Percentiles rank a stretch among this genome's conserved stretches.
phyloP scores from a whole-genome alignment of 2,329 filamentous ascomycete genomes.

The Colletotrichum salicis region DNA sequence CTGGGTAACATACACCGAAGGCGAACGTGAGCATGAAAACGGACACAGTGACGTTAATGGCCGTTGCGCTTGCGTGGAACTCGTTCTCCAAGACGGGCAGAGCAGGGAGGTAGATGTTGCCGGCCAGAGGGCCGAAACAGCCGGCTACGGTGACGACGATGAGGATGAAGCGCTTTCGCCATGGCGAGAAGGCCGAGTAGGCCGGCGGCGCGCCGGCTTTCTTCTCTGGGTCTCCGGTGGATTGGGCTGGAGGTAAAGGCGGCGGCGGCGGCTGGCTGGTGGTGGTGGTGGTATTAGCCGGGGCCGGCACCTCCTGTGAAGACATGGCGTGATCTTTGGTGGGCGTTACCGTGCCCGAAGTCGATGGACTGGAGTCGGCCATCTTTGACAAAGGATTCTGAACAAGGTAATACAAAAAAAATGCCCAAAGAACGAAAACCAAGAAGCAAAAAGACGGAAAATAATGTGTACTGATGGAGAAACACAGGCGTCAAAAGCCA shows the following conservation, averaged over 20 bases:
- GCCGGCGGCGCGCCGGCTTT: conserved; percentile 32
- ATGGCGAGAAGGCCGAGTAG: conserved; percentile 51
- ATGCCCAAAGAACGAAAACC: not conserved
- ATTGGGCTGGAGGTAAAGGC: not conserved
- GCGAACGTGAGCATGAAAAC: conserved; percentile 57
- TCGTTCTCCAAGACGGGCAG: conserved; percentile 50
- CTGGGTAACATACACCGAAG: conserved; percentile 43
- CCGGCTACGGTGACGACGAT: conserved; percentile 51
- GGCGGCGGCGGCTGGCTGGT: too few species aligned
- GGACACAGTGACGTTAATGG: conserved; percentile 55
- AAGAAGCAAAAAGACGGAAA: not conserved
- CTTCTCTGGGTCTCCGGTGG: conserved; percentile 33
- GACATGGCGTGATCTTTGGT: conserved; percentile 6
- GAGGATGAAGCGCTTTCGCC: conserved; percentile 50
- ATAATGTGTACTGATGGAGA: not conserved
- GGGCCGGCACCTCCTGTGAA: not conserved
- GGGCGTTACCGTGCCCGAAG: conserved; percentile 18
- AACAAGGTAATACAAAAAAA: not conserved
- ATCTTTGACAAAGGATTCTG: not conserved
- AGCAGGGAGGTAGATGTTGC: conserved; percentile 55
- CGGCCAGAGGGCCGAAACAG: conserved; percentile 55
- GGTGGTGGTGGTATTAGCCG: not conserved
- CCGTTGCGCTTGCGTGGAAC: conserved; percentile 48
- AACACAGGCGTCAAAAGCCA: not conserved
- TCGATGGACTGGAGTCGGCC: conserved; percentile 19